Evolutionary conservation across 768 basidiomycete species (phyloP).

Genomic region (Rhodotorula taiwanensis): DNA sequence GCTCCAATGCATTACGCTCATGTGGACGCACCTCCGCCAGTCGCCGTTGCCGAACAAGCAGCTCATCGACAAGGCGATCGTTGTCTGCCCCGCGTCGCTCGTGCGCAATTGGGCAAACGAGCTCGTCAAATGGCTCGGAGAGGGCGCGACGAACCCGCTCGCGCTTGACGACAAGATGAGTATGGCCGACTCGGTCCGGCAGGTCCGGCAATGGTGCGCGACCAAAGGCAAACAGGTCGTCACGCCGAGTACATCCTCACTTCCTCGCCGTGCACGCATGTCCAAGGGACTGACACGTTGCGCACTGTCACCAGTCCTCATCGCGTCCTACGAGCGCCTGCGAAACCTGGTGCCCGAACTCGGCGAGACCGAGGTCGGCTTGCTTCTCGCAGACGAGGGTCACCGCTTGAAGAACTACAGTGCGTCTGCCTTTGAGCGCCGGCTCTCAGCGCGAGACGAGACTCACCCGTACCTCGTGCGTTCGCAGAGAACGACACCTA

Average conservation of each 20-base stretch:
- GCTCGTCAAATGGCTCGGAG: conserved; percentile 92
- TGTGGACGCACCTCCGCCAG: conserved; percentile 94
- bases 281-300: neutral
- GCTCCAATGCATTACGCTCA: conserved; percentile 86
- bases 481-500: conserved; percentile 32
- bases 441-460: neutral
- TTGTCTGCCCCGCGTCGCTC: conserved; percentile 90
- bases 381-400: conserved; percentile 94
- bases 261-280: neutral
- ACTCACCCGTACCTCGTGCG: too few species aligned
- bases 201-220: conserved; percentile 80
- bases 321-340: conserved; percentile 94
- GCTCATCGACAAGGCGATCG: conserved; percentile 93
- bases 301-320: conserved; percentile 63
- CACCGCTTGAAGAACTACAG: conserved; percentile 95
- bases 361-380: conserved; percentile 70
- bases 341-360: conserved; percentile 71
- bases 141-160: conserved; percentile 64
- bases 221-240: conserved; percentile 83
- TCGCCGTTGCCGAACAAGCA: conserved; percentile 79
- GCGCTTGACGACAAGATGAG: conserved; percentile 89
- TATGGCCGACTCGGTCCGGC: conserved; percentile 68
- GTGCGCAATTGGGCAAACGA: conserved; percentile 99
- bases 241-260: conserved; percentile 54
- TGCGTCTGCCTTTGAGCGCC: too few species aligned